A percentile compares a stretch with the other conserved stretches of the same genome.
phyloP scores from a whole-genome alignment of 352 stramenopile species.

The Phytophthora fragariaefolia region DNA sequence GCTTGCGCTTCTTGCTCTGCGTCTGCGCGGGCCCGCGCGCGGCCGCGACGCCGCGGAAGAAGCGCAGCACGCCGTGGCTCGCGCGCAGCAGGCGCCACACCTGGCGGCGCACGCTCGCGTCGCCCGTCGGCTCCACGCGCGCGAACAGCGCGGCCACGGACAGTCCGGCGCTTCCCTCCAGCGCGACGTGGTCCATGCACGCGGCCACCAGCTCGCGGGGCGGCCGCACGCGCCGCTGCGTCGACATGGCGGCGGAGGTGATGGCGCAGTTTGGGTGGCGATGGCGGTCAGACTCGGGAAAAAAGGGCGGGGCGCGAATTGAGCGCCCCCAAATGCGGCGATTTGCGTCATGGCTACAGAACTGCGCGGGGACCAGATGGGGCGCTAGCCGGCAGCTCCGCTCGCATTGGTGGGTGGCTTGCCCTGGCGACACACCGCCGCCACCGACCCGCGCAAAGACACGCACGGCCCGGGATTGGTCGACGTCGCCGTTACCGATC shows the following conservation, averaged over 20 bases:
- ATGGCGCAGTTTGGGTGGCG: slow-evolving; percentile 27
- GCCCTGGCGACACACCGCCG: not conserved
- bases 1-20: slow-evolving; percentile 64
- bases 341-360: not conserved
- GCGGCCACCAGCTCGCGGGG: slow-evolving; percentile 59
- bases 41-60: slow-evolving; percentile 39
- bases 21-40: not conserved
- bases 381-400: not conserved
- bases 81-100: slow-evolving; percentile 64
- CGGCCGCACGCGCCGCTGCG: slow-evolving; percentile 5
- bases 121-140: slow-evolving; percentile 46
- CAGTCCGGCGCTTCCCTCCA: slow-evolving; percentile 59
- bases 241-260: slow-evolving; percentile 11
- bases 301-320: no score
- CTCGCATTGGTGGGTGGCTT: not conserved
- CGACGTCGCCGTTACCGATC: slow-evolving; percentile 6
- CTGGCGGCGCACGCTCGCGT: slow-evolving; percentile 53
- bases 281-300: not conserved
- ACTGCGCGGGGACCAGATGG: no score
- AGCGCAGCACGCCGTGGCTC: slow-evolving; percentile 50
- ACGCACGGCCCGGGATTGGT: slow-evolving; percentile 3
- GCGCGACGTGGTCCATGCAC: slow-evolving; percentile 69
- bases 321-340: no score
- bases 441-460: slow-evolving; percentile 9
- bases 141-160: slow-evolving; percentile 49